Evolutionary conservation across 306 rosid genomes (phyloP), one percentile per base, ranked within the genome.

Genomic region (Lagenaria siceraria): DNA sequence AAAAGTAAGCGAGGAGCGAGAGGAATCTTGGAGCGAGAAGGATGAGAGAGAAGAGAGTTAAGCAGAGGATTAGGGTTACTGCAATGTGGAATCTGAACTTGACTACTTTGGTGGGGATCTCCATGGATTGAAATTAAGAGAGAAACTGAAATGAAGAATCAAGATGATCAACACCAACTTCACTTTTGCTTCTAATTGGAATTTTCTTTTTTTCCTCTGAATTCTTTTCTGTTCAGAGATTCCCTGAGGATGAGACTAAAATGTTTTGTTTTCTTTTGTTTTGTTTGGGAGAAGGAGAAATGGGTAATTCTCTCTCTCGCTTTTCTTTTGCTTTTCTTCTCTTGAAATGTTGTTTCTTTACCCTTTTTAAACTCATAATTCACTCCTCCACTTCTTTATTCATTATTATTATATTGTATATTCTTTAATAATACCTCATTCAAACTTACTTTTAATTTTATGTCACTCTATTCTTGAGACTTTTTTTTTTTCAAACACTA

Each of bases 1-100:
- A 94, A 79, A 94, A 94, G 86, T 90, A 94, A 36, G 90, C 87
- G 25, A 94, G n/a, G 56, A 94, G 79, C 58, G 86, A 78, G 18
- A 90, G 22, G 78, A 92, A 84, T 77, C 86, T 82, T 7, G 96
- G 96, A 0, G 90, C 92, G 22, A 90, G 7, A 12, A 80, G 31
- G 78, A 81, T 15, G 59, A 92, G 77, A 29, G 85, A 15, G 74
- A 83, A 56, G 24, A 88, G 60, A 33, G 77, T 66, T 49, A 84
- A 2, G 49, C 60, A 71, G 9, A 87, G 29, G 4, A 81, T 1
- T 12, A 89, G 68, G 2, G 80, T 83, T 1, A 71, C 76, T 8
- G 85, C 24, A 51, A 92, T 29, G 78, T 89, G 90, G 89, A 83
- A 84, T 71, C 81, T 89, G 72, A 86, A 85, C 82, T 86, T 86